Base-by-base conservation (phyloP, 306 rosid genomes). In the Hippophae tibetana region DNA sequence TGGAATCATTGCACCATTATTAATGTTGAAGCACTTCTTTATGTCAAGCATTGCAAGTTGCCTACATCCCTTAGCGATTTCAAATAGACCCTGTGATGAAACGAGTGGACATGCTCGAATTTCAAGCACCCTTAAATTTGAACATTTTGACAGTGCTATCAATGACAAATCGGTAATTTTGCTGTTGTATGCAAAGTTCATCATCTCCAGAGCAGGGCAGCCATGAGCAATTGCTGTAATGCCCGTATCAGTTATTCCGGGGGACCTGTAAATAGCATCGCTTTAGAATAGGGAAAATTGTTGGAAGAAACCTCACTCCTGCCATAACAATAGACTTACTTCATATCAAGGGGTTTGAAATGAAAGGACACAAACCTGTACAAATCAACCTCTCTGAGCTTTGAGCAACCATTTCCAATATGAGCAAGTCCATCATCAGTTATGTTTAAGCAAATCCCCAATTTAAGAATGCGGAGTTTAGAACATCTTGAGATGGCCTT, bases 141-240 rank as follows among this genome's bases (percentile, higher is more conserved):
- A 56, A 71, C 95, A 84, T 56, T 75, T 72, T 18, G 90, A 81
- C 47, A 86, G 73, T 7, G 82, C 79, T 54, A 10, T 60, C 47
- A 86, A 69, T 11, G 95, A 79, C 55, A 61, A 66, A 73, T 86
- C 81, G 0, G 88, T 86, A 43, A 84, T 45, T 43, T 71, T 81
- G 48, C 61, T 43, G 56, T 81, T 79, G 58, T 86, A 86, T 45
- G 88, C 86, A 70, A 77, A 61, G 73, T 81, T 84, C 43, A 84
- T 74, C 74, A 68, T 69, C 76, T 77, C 75, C 54, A 84, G 84
- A 43, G 73, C 66, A 72, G 88, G 83, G 56, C 87, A 84, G 52
- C 86, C 88, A 14, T 18, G 68, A 70, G 84, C 76, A 42, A 79
- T 74, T 57, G 87, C 69, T 58, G 69, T 70, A 49, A 84, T 77